Base-by-base conservation (phyloP, 257 asterid species). In the Jacaranda mimosifolia region DNA sequence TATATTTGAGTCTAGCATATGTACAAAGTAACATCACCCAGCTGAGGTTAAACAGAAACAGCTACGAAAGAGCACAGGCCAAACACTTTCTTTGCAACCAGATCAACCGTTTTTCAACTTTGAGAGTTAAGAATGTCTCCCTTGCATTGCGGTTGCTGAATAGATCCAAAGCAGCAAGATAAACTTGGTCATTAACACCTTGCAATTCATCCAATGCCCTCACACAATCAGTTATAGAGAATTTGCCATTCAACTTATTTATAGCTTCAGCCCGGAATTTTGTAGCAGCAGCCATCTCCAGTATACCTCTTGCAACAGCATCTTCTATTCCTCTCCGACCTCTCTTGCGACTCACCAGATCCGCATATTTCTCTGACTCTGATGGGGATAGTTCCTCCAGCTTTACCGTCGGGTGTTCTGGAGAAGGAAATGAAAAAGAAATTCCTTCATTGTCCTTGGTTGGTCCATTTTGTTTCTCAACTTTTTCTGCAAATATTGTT, bases 221-320 rank as follows among this genome's bases (percentile, higher is more conserved):
- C 18, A 93, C 83, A 76, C 97, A 91, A 63, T 91, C 90, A 0
- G 91, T 56, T 53, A 93, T 86, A 4, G 93, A 80, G 74, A 70
- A 93, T 40, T 59, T 86, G 56, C 82, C 84, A 15, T 89, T 88
- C 40, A 71, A 78, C 77, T 85, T 87, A 68, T 68, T 77, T 53
- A 89, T 68, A 56, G 94, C 91, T 66, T 82, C 91, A 2, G 92
- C 87, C 86, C 91, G 86, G 52, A 85, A 83, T 72, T 84, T 91
- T 55, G 91, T 87, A 72, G 97, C 89, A 56, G 94, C 83, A 48
- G 98, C 96, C 92, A 93, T 93, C 83, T 93, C 94, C 77, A 85
- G 55, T 76, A 91, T 89, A 69, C 92, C 98, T 68, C 80, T 83
- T 21, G 96, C 98, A 79, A 93, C 86, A 69, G 85, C 85, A 80